Percentiles rank a stretch among this genome's conserved stretches.
Conservation (phyloP, 225 moss, liverwort and hornwort species). For the Pseudisothecium myosuroides region DNA sequence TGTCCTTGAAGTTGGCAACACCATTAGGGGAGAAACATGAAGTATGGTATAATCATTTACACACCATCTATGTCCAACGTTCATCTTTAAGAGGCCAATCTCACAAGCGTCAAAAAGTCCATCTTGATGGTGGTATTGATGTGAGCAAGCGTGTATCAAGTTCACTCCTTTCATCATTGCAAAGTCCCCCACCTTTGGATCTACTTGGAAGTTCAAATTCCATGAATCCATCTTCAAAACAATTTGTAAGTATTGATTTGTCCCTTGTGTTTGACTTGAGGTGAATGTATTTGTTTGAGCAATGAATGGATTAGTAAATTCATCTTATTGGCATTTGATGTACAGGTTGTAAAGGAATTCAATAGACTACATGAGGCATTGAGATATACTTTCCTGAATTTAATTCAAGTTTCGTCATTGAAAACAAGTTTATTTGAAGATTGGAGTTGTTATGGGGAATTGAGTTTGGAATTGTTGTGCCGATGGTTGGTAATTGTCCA, state of each 20-base stretch:
- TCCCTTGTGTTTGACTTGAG: too few species aligned
- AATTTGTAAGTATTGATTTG: neutral
- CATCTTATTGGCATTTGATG: neutral
- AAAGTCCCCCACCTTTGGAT: too few species aligned
- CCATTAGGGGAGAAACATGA: neutral
- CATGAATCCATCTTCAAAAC: neutral
- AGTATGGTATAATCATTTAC: neutral
- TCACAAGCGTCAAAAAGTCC: neutral
- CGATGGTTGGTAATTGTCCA: neutral
- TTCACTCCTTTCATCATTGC: too few species aligned
- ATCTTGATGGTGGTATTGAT: neutral
- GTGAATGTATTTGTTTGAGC: neutral
- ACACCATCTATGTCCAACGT: neutral
- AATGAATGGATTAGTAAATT: too few species aligned
- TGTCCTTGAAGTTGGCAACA: neutral
- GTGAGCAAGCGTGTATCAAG: too few species aligned
- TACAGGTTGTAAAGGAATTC: neutral
- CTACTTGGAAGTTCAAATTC: neutral
- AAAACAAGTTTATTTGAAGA: too few species aligned
- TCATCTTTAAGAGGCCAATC: too few species aligned
- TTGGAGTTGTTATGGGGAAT: too few species aligned
- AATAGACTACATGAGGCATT: fast-evolving
- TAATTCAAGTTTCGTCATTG: neutral
- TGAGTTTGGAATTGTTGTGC: neutral
- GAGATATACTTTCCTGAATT: neutral